Evolutionary conservation across 129 eudicot species (phyloP).

Genomic region (Pulicaria dysenterica): DNA sequence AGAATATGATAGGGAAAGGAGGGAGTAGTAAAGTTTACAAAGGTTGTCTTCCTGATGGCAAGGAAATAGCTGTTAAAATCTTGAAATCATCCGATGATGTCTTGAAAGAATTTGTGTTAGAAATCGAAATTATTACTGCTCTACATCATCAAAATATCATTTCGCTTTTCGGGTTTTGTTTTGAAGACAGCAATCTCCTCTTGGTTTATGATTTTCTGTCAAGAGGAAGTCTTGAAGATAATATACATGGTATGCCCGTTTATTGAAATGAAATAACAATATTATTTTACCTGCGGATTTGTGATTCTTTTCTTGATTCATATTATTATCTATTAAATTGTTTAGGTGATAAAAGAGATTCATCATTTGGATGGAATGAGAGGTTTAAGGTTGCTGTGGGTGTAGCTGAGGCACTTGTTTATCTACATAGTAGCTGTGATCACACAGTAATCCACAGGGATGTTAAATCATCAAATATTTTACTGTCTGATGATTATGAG

Average conservation of each 20-base stretch:
- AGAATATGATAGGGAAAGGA: constrained; percentile 88
- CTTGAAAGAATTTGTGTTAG: constrained; percentile 41
- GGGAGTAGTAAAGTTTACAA: constrained; percentile 84
- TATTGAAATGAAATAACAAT: background rate
- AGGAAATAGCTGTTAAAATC: constrained; percentile 46
- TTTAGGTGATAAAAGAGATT: constrained; percentile 39
- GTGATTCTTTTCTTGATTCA: background rate
- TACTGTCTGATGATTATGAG: constrained; percentile 85
- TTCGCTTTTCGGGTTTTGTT: constrained; percentile 82
- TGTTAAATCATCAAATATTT: constrained; percentile 92
- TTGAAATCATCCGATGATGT: constrained; percentile 43
- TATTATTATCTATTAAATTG: background rate
- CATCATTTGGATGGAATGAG: constrained; percentile 62
- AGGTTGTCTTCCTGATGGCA: constrained; percentile 75
- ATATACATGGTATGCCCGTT: constrained; percentile 61
- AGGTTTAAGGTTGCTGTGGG: constrained; percentile 72
- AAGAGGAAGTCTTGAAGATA: constrained; percentile 93
- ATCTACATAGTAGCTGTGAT: constrained; percentile 48
- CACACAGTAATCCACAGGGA: constrained; percentile 81
- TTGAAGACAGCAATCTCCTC: constrained; percentile 74
- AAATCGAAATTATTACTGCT: constrained; percentile 57
- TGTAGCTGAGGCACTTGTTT: constrained; percentile 63
- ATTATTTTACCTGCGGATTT: background rate
- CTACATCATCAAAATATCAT: constrained; percentile 78
- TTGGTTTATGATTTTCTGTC: constrained; percentile 85